Evolutionary conservation across 352 stramenopile species (phyloP), one percentile per base, ranked within the genome.

Genomic region (Thraustochytrium striatum): DNA sequence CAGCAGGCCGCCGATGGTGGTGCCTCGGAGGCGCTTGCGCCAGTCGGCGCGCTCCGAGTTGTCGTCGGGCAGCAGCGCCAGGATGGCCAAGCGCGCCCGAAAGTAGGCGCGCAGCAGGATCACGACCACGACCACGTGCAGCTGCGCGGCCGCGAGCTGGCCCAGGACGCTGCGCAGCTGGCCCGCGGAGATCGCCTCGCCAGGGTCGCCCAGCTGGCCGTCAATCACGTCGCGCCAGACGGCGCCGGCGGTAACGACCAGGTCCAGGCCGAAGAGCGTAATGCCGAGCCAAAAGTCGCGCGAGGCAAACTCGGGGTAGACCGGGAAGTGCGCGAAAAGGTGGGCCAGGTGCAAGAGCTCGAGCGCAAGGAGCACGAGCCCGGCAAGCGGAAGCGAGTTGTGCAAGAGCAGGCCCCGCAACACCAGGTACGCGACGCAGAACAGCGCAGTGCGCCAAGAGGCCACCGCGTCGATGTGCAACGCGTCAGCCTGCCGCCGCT

Each of bases 241-340:
- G 9, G 39, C 36, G 7, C 7, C 32, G 11, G 25, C 3, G 11
- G 62, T 70, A n/a, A 65, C 19, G 19, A 72, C 35, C 8, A 72
- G 44, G 25, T 72, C 62, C 7, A 36, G 33, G 7, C 7, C 33
- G 35, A 65, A 61, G 30, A 72, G 44, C 9, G 30, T 9, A 13
- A 57, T n/a, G 1, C 25, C 38, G 5, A 32, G 21, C 62, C 62
- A 72, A 28, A 72, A 25, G 7, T 72, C 62, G 8, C 62, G 25
- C 38, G 30, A 36, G 25, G 44, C 58, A 30, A 36, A 72, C 30
- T 72, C 62, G 16, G 62, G 52, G 55, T 72, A 72, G 70, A 72
- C 55, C 30, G 70, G 33, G 30, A 72, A 79, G 30, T 70, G 19
- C 11, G 36, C 41, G 3, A 73, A 19, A 33, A 35, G 21, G 32